Evolutionary conservation across 345 rosid genomes (phyloP).

Genomic region (Pelargonium nanum): DNA sequence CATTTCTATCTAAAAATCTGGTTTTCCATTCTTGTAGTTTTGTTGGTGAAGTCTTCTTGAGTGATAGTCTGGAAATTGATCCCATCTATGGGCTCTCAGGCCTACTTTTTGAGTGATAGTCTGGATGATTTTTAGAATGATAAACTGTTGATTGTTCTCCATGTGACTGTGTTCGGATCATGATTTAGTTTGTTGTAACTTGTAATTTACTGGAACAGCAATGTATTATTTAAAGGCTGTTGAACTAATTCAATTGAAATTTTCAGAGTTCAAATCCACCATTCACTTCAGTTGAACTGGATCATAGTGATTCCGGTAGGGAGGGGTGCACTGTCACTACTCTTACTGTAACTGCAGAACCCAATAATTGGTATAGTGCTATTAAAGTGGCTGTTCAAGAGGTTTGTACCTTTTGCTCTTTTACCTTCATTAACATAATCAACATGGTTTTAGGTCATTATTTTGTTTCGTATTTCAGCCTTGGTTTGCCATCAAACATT

Average conservation of each 20-base stretch:
- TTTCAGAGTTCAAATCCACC: conserved; percentile 99
- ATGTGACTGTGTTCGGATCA: background rate
- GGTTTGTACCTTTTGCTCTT: conserved; percentile 38
- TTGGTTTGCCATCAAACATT: background rate
- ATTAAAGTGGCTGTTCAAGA: conserved; percentile 94
- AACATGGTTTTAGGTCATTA: background rate
- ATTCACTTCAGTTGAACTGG: conserved; percentile 95
- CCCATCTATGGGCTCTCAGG: background rate
- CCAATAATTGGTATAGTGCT: conserved; percentile 94
- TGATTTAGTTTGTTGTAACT: background rate
- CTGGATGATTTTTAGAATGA: background rate
- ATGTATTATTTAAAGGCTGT: conserved; percentile 1
- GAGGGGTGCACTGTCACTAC: conserved; percentile 99
- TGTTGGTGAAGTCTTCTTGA: background rate
- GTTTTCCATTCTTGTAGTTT: background rate
- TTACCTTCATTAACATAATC: background rate
- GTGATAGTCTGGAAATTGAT: background rate
- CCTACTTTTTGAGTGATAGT: background rate
- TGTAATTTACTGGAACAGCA: background rate
- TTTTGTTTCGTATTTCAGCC: background rate
- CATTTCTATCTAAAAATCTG: background rate
- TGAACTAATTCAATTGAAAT: conserved; percentile 19
- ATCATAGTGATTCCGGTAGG: conserved; percentile 99
- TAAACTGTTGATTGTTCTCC: background rate
- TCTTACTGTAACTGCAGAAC: conserved; percentile 96